These are phyloP conservation scores for Eutreptiella sp. DNA, from an alignment of 208 protist species.

Conservation along the genomic window DNA sequence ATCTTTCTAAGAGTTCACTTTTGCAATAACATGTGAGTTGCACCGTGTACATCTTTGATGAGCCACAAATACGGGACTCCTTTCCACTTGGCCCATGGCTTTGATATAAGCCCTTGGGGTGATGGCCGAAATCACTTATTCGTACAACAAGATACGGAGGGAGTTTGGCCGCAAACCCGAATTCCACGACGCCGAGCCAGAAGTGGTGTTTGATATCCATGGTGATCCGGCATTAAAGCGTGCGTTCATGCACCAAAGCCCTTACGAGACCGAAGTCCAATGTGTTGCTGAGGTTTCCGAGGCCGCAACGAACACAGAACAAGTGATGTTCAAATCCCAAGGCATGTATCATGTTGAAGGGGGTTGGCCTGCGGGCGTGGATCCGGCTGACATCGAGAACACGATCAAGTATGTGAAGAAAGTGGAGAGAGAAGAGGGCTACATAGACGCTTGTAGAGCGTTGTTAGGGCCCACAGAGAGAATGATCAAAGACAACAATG, in stretches of 20 bases:
- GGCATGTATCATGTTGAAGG: constrained; percentile 89
- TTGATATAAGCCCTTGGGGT: too few relatives aligned
- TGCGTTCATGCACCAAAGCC: constrained; percentile 67
- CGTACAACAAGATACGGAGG: constrained; percentile 74
- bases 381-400: constrained; percentile 87
- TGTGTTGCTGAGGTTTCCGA: constrained; percentile 85
- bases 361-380: constrained; percentile 92
- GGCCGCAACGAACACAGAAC: constrained; percentile 86
- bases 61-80: too few relatives aligned
- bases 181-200: constrained; percentile 82
- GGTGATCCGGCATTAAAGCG: constrained; percentile 59
- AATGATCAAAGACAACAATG: constrained; percentile 89
- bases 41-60: too few relatives aligned
- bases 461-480: constrained; percentile 58
- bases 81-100: too few relatives aligned
- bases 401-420: constrained; percentile 93
- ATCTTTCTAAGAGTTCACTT: too few relatives aligned
- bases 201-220: constrained; percentile 75
- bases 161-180: constrained; percentile 83
- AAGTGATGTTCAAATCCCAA: constrained; percentile 70
- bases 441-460: constrained; percentile 72
- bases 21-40: too few relatives aligned
- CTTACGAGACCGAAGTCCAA: constrained; percentile 73
- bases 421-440: constrained; percentile 88
- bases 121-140: constrained; percentile 86